A percentile compares a stretch with the other conserved stretches of the same genome.
These are phyloP conservation scores for Cladosporium sp. DNA, from an alignment of 2,329 filamentous ascomycete genomes.

Conservation along the genomic window DNA sequence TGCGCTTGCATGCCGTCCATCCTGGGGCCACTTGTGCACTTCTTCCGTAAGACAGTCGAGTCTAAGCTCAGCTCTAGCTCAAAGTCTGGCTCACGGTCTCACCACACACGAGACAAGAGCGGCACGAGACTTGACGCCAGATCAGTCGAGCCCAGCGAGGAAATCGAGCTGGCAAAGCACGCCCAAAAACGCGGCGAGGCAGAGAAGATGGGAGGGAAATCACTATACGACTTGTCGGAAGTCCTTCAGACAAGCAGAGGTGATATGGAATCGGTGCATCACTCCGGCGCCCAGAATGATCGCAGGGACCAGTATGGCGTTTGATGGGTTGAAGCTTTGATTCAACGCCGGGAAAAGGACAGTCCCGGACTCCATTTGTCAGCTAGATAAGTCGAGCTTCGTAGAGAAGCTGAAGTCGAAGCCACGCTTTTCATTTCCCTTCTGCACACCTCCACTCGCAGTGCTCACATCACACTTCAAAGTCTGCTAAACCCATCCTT, in stretches of 20 bases:
- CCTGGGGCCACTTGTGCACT: constrained; percentile 5
- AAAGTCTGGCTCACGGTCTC: background rate
- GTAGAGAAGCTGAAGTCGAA: background rate
- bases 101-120: background rate
- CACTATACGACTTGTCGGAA: background rate
- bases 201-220: background rate
- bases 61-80: background rate
- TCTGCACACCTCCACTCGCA: background rate
- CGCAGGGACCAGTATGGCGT: background rate
- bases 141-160: background rate
- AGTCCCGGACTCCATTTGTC: background rate
- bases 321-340: background rate
- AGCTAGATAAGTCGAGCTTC: background rate
- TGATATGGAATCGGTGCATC: background rate
- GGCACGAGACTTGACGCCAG: background rate
- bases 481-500: background rate
- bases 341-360: background rate
- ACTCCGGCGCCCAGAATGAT: constrained; percentile 14
- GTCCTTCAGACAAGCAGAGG: background rate
- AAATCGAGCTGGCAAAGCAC: background rate
- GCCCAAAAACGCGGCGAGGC: background rate
- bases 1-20: constrained; percentile 30
- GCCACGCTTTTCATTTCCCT: background rate
- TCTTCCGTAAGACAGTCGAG: background rate
- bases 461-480: background rate